Evolutionary conservation across 306 rosid species (phyloP), one percentile per base, ranked within the genome.

Genomic region (Dalbergia oliveri): DNA sequence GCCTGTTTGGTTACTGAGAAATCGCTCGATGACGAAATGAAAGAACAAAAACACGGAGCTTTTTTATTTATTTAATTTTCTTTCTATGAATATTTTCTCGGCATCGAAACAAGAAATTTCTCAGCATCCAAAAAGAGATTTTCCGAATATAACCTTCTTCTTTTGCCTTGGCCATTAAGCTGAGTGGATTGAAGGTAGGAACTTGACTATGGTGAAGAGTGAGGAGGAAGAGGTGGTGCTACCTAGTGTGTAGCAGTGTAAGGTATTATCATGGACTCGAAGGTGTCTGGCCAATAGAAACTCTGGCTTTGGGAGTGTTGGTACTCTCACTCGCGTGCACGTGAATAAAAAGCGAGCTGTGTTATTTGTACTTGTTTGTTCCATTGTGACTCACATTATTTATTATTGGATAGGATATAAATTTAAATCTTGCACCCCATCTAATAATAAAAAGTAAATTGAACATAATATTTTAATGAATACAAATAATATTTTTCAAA

Each of bases 161-260:
- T 56, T 79, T 79, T 56, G 79, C 79, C 79, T 79, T 39, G 47
- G 81, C 73, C 88, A 84, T 84, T 26, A 31, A 34, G 60, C 9
- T 18, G 59, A 19, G 5, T 6, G 73, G 23, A 34, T 9, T 8
- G 18, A 12, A 5, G 33, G 12, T 6, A 34, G 26, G 13, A 60
- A 60, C 1, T 11, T 60, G 16, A 18, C n/a, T 16, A 47, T 47
- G 53, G 11, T 47, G 13, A 47, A 10, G 53, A 10, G 4, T 47
- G 53, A 47, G 3, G 23, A 65, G 12, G 10, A 64, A 37, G 0
- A 31, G 54, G 4, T 11, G 54, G 4, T 11, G 0, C 34, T 66
- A 41, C 41, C 51, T 2, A 39, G 34, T 45, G 35, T 45, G 11
- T 68, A 13, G 69, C 49, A 35, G 47, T 14, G 15, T 12, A 64